These are phyloP conservation scores for Tagetes erecta DNA, from an alignment of 129 eudicot genomes.

Conservation along the genomic window DNA sequence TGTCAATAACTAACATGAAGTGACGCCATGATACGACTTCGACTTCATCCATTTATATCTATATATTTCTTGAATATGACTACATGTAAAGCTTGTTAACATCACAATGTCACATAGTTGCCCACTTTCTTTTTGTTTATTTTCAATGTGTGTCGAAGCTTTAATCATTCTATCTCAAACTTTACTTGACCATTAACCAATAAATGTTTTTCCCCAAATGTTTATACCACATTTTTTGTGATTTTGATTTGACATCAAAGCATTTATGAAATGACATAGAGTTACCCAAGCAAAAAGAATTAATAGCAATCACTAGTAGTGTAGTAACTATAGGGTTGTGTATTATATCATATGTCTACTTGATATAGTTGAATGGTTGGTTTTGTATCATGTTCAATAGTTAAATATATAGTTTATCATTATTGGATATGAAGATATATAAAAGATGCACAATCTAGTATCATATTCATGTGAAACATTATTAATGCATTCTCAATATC, in stretches of 20 bases:
- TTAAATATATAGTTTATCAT: not conserved
- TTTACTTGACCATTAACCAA: not conserved
- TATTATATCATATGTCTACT: not conserved
- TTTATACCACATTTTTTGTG: conserved; percentile 4
- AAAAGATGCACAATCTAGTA: not conserved
- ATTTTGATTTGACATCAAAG: conserved; percentile 4
- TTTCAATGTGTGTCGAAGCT: not conserved
- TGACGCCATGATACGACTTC: not conserved
- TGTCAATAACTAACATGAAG: conserved; percentile 3
- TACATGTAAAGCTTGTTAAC: not conserved
- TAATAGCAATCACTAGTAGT: not conserved
- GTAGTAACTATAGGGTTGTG: not conserved
- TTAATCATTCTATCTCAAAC: conserved; percentile 9
- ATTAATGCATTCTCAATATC: not conserved
- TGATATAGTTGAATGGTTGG: not conserved
- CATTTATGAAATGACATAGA: not conserved
- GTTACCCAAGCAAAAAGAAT: not conserved
- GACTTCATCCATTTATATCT: conserved; percentile 1
- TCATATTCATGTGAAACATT: not conserved
- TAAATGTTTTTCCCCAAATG: not conserved
- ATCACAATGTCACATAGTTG: not conserved
- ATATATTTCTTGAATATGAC: not conserved
- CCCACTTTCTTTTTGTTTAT: not conserved
- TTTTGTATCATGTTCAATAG: not conserved
- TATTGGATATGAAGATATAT: not conserved